phyloP scores from a whole-genome alignment of 179 eudicot genomes.

The Silene vulgaris region DNA sequence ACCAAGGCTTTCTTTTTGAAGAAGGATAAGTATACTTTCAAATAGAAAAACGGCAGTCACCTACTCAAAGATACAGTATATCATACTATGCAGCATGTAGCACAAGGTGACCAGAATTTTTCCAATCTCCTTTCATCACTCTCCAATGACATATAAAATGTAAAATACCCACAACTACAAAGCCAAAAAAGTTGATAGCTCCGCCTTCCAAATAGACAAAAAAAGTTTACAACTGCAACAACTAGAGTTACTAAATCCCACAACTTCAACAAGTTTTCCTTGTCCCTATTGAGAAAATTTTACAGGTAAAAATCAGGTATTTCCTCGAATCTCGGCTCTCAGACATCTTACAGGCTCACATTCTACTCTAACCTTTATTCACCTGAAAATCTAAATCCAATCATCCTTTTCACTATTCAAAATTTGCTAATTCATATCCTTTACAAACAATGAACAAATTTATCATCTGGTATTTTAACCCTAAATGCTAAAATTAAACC shows the following conservation, averaged over 20 bases:
- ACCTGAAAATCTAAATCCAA: not conserved
- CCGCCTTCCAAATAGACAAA: not conserved
- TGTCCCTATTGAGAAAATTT: not conserved
- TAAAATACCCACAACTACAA: not conserved
- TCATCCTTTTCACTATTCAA: not conserved
- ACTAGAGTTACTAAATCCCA: not conserved
- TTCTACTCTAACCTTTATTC: not conserved
- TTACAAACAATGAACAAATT: not conserved
- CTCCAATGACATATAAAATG: not conserved
- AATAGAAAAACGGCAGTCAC: not conserved
- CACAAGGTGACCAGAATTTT: not conserved
- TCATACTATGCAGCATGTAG: not conserved
- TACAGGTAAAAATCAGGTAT: not conserved
- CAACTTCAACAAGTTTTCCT: not conserved
- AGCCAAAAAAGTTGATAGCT: too few species aligned
- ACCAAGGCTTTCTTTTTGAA: too few species aligned
- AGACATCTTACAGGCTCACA: not conserved
- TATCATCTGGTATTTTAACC: not conserved
- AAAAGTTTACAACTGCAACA: not conserved
- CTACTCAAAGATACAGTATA: not conserved
- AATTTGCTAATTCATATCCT: not conserved
- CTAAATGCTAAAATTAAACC: not conserved
- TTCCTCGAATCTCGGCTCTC: conserved; percentile 5
- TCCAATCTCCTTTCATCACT: not conserved
- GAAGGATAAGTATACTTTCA: not conserved